Evolutionary conservation across 2,329 filamentous ascomycete species (phyloP).

Genomic region (Fusarium tanahbumbuense): DNA sequence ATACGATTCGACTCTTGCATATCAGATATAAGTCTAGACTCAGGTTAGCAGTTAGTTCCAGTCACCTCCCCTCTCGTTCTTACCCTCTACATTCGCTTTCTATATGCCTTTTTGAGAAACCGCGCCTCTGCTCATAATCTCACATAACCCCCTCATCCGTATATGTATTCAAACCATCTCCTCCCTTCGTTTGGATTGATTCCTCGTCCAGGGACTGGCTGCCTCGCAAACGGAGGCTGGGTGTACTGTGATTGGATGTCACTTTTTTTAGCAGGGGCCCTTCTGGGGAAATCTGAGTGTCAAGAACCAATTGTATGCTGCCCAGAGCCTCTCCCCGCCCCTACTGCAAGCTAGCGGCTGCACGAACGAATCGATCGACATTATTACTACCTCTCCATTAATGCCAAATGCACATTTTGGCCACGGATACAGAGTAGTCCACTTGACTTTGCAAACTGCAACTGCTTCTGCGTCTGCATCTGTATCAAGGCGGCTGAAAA

Average conservation of each 20-base stretch:
- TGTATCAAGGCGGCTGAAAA: constrained; percentile 12
- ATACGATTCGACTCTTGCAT: constrained; percentile 10
- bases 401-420: constrained; percentile 21
- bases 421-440: not conserved
- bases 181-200: not conserved
- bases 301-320: constrained; percentile 24
- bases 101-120: not conserved
- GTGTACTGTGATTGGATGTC: constrained; percentile 16
- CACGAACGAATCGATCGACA: constrained; percentile 46
- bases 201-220: constrained; percentile 8
- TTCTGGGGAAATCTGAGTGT: constrained; percentile 32
- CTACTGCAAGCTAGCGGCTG: constrained; percentile 33
- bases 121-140: not conserved
- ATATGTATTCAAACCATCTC: not conserved
- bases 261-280: constrained; percentile 24
- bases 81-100: not conserved
- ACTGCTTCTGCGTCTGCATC: not conserved
- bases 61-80: not conserved
- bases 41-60: not conserved
- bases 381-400: constrained; percentile 28
- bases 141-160: not conserved
- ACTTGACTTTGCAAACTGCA: not conserved
- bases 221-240: constrained; percentile 23
- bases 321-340: constrained; percentile 21
- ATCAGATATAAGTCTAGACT: not conserved